Conservation (phyloP, 2,329 filamentous ascomycete genomes). For the Hirsutella rhossiliensis region DNA sequence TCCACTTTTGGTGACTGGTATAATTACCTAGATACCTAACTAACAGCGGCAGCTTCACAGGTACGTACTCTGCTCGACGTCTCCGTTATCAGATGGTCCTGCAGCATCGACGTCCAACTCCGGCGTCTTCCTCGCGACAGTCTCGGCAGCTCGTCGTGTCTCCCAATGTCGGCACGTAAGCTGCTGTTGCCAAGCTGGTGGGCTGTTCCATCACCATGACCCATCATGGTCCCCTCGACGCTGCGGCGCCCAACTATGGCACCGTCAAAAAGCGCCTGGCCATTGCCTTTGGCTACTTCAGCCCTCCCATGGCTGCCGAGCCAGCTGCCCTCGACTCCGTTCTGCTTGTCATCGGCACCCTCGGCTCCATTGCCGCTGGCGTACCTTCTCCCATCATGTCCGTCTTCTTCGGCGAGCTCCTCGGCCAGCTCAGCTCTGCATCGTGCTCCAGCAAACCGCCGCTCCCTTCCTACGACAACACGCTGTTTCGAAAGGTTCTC, state of each 20-base stretch:
- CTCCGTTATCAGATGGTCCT: too few relatives aligned
- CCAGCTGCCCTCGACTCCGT: conserved; percentile 29
- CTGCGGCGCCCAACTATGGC: background rate
- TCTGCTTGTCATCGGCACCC: conserved; percentile 27
- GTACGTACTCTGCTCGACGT: too few relatives aligned
- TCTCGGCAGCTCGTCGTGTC: too few relatives aligned
- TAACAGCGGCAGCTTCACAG: too few relatives aligned
- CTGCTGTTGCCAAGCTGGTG: too few relatives aligned
- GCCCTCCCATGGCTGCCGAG: conserved; percentile 31
- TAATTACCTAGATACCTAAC: too few relatives aligned
- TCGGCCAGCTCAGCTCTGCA: conserved; percentile 47
- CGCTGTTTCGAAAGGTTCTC: conserved; percentile 45
- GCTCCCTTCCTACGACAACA: conserved; percentile 10
- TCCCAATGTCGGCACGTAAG: too few relatives aligned
- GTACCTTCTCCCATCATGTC: conserved; percentile 52
- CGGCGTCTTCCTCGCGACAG: too few relatives aligned
- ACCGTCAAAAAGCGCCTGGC: background rate
- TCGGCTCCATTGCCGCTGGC: conserved; percentile 43
- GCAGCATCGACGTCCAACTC: too few relatives aligned
- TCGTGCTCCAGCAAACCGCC: conserved; percentile 25
- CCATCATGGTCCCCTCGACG: background rate
- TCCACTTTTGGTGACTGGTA: too few relatives aligned
- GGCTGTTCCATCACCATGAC: background rate
- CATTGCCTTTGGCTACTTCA: conserved; percentile 22
- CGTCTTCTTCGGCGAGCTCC: conserved; percentile 50